A percentile compares a stretch with the other conserved stretches of the same genome.
Evolutionary conservation across 2,329 filamentous ascomycete species (phyloP).

Genomic region (Claviceps spartinae): DNA sequence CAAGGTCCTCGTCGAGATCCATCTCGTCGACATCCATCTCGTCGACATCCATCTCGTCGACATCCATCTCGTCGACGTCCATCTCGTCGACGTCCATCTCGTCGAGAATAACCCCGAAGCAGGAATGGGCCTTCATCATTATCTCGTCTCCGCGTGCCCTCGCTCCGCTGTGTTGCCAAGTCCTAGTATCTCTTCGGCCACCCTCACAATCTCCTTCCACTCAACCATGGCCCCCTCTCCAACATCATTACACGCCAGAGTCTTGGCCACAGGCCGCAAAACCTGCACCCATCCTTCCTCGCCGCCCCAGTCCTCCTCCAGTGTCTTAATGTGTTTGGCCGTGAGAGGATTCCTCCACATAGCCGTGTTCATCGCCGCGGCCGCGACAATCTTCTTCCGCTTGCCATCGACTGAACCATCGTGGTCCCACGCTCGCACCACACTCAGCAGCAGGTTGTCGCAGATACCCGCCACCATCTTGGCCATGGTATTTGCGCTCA

Average conservation of each 20-base stretch:
- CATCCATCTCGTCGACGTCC: too few species aligned
- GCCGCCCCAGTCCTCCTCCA: conserved; percentile 63
- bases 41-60: too few species aligned
- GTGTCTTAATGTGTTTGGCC: conserved; percentile 49
- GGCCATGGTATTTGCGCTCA: conserved; percentile 75
- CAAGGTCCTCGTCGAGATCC: too few species aligned
- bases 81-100: too few species aligned
- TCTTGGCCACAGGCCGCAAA: conserved; percentile 59
- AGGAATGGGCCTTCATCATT: too few species aligned
- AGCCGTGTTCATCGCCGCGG: conserved; percentile 74
- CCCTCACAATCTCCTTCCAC: conserved; percentile 59
- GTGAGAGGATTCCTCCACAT: conserved; percentile 88
- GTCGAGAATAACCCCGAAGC: too few species aligned
- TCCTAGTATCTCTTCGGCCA: conserved; percentile 42
- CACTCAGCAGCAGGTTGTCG: conserved; percentile 60
- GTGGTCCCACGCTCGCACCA: conserved; percentile 80
- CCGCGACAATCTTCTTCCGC: conserved; percentile 56
- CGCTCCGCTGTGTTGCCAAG: conserved; percentile 2
- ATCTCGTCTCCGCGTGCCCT: neutral
- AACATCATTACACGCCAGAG: conserved; percentile 71
- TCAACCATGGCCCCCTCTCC: conserved; percentile 74
- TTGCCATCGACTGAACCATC: conserved; percentile 41
- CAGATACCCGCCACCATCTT: conserved; percentile 69
- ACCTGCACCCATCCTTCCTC: conserved; percentile 45
- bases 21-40: too few species aligned